These are phyloP conservation scores for Crotalaria pallida DNA, from an alignment of 306 rosid genomes.

Conservation along the genomic window DNA sequence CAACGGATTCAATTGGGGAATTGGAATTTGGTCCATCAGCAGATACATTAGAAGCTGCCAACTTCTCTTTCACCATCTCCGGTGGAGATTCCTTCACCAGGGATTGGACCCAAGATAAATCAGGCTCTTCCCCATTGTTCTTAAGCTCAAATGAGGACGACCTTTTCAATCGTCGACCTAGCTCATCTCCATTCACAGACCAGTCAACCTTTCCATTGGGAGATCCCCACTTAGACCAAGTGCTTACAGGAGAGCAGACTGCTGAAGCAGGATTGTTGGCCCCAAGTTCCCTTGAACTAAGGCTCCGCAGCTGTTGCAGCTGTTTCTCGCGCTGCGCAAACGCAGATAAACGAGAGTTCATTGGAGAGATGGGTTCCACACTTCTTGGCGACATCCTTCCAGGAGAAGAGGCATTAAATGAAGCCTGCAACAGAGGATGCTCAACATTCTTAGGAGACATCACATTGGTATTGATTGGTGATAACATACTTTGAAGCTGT, in stretches of 20 bases:
- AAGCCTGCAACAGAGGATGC: constrained; percentile 52
- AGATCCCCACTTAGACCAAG: constrained; percentile 77
- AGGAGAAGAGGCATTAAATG: constrained; percentile 53
- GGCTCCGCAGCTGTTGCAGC: constrained; percentile 54
- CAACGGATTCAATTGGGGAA: constrained; percentile 50
- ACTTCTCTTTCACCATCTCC: constrained; percentile 62
- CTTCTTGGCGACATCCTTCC: constrained; percentile 83
- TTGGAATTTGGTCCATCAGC: constrained; percentile 56
- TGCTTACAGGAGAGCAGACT: constrained; percentile 55
- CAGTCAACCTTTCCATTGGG: constrained; percentile 68
- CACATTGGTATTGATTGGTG: constrained; percentile 57
- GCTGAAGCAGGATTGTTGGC: constrained; percentile 39
- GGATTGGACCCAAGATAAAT: constrained; percentile 77
- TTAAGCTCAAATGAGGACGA: constrained; percentile 48
- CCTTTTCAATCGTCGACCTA: constrained; percentile 25
- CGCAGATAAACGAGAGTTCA: constrained; percentile 47
- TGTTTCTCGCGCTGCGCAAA: constrained; percentile 66
- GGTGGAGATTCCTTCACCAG: constrained; percentile 79
- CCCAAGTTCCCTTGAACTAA: constrained; percentile 67
- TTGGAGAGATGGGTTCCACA: constrained; percentile 66
- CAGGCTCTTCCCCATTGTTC: constrained; percentile 77
- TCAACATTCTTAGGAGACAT: constrained; percentile 64
- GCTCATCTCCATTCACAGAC: constrained; percentile 51
- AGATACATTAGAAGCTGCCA: constrained; percentile 42
- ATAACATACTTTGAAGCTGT: constrained; percentile 62